Percentiles rank a stretch among this genome's conserved stretches.
Evolutionary conservation across 1,284 basidiomycete genomes (phyloP).

Genomic region (Trichosporon ovoides): DNA sequence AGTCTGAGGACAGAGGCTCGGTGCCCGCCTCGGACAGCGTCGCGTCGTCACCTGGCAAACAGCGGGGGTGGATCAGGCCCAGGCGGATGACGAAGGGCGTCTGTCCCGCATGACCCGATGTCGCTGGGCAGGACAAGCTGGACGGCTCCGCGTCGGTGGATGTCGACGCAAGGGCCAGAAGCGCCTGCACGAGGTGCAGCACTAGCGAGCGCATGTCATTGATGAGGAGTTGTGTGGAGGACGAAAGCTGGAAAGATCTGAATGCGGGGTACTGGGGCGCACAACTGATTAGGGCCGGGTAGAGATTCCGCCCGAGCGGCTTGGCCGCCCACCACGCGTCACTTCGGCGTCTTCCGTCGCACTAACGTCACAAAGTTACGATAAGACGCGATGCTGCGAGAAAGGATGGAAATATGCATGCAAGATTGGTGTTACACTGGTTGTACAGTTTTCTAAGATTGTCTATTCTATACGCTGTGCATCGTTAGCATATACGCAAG

Average conservation of each 20-base stretch:
- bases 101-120: background rate
- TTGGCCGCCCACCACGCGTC: too few species aligned
- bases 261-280: too few species aligned
- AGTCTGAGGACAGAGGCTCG: background rate
- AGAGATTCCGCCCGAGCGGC: too few species aligned
- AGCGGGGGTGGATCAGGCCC: background rate
- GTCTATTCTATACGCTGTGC: background rate
- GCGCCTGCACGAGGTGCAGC: slow-evolving; percentile 8
- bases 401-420: too few species aligned
- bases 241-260: background rate
- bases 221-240: background rate
- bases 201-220: slow-evolving; percentile 8
- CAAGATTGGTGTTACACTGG: too few species aligned
- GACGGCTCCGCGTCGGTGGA: background rate
- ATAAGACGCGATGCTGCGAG: too few species aligned
- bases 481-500: too few species aligned
- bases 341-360: too few species aligned
- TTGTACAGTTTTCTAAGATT: too few species aligned
- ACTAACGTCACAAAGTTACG: too few species aligned
- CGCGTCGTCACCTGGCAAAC: background rate
- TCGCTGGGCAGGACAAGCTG: background rate
- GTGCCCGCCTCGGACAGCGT: background rate
- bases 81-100: background rate
- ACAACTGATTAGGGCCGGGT: too few species aligned
- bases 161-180: slow-evolving; percentile 1